A percentile compares a stretch with the other conserved stretches of the same genome.
Conservation (phyloP, 2,329 filamentous ascomycete species). For the Fusarium sp. region DNA sequence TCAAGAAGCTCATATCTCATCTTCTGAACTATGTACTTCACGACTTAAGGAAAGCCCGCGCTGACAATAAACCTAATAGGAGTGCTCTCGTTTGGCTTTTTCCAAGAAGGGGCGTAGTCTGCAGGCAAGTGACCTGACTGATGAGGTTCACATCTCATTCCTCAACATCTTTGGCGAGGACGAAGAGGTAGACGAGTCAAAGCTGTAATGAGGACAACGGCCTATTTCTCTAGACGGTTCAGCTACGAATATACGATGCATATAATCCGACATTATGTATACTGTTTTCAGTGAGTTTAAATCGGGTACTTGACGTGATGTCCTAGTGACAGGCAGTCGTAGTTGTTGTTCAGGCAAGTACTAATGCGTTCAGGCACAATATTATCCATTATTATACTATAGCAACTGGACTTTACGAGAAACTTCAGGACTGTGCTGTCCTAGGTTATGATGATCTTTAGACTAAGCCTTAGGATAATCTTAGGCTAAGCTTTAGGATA, state of each 20-base stretch:
- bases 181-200: constrained; percentile 50
- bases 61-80: constrained; percentile 53
- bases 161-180: constrained; percentile 78
- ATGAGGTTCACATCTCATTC: constrained; percentile 87
- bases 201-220: constrained; percentile 43
- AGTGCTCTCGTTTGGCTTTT: constrained; percentile 90
- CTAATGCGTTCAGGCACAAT: too few relatives aligned
- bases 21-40: neutral
- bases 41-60: neutral
- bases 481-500: too few relatives aligned
- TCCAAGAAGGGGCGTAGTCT: constrained; percentile 85
- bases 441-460: too few relatives aligned
- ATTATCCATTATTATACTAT: too few relatives aligned
- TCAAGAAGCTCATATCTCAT: too few relatives aligned
- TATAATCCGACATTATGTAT: neutral
- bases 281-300: neutral
- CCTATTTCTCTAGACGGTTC: neutral
- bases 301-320: neutral
- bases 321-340: too few relatives aligned
- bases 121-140: constrained; percentile 93
- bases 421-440: too few relatives aligned
- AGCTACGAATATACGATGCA: constrained; percentile 1
- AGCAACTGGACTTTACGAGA: too few relatives aligned
- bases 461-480: too few relatives aligned
- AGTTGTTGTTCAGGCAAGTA: too few relatives aligned